Conservation (phyloP, 352 stramenopile species). For the Globisporangium barbulae region DNA sequence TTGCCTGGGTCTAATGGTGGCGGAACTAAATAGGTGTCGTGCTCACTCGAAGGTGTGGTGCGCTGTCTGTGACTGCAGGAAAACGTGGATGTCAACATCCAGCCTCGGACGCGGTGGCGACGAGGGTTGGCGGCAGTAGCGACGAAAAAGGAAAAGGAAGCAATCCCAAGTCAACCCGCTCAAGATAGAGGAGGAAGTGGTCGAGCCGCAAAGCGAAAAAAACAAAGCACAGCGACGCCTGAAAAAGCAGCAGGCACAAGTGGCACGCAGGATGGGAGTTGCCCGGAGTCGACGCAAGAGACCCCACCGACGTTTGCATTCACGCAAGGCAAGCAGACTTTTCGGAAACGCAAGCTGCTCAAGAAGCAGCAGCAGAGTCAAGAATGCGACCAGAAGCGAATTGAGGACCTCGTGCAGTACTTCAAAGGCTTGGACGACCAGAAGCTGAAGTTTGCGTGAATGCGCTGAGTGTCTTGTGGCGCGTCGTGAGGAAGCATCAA, state of each 20-base stretch:
- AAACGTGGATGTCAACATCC: constrained; percentile 10
- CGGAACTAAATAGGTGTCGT: not conserved
- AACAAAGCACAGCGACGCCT: not conserved
- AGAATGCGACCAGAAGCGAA: constrained; percentile 41
- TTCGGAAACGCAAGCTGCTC: constrained; percentile 35
- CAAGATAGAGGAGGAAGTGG: not conserved
- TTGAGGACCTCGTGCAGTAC: constrained; percentile 57
- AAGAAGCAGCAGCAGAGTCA: constrained; percentile 30
- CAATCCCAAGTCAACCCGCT: not conserved
- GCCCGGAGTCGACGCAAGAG: constrained; percentile 24
- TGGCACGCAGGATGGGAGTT: constrained; percentile 15
- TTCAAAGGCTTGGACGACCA: constrained; percentile 62
- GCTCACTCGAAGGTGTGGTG: not conserved
- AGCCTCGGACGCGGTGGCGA: not conserved
- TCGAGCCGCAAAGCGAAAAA: constrained; percentile 6
- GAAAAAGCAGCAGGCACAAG: not conserved
- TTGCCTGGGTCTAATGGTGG: not conserved
- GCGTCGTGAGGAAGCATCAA: not conserved
- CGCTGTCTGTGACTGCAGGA: not conserved
- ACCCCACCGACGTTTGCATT: constrained; percentile 54
- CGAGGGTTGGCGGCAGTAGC: not conserved
- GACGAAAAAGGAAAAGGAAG: not conserved
- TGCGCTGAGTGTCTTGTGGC: not conserved
- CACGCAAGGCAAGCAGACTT: constrained; percentile 37
- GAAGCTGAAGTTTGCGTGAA: constrained; percentile 41